Evolutionary conservation across 768 basidiomycete genomes (phyloP).

Genomic region (Leccinum longicurvipes): DNA sequence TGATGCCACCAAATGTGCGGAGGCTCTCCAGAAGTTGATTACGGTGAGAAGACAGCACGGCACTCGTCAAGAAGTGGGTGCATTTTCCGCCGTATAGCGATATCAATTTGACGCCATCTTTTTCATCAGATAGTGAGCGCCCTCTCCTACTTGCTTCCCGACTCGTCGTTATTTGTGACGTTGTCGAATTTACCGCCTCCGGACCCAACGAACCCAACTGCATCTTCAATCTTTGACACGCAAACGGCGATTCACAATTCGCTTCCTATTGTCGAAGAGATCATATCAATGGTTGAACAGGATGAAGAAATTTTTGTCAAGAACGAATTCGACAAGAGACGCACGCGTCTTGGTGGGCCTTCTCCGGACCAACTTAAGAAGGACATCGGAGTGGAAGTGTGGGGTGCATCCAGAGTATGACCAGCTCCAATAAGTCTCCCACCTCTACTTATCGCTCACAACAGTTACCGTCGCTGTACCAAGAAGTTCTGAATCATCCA

Average conservation of each 20-base stretch:
- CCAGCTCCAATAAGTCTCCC: background rate
- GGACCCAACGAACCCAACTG: constrained; percentile 70
- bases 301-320: constrained; percentile 57
- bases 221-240: constrained; percentile 52
- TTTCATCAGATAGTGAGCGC: constrained; percentile 57
- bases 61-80: constrained; percentile 51
- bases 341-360: constrained; percentile 71
- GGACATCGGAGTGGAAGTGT: constrained; percentile 67
- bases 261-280: constrained; percentile 69
- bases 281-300: constrained; percentile 58
- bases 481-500: constrained; percentile 80
- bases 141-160: constrained; percentile 70
- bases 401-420: constrained; percentile 56
- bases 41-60: constrained; percentile 60
- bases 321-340: constrained; percentile 72
- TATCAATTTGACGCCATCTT: background rate
- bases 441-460: constrained; percentile 9
- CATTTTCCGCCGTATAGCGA: background rate
- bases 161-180: constrained; percentile 58
- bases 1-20: constrained; percentile 78
- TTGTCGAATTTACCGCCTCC: constrained; percentile 69
- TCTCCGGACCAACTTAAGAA: constrained; percentile 54
- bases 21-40: constrained; percentile 74
- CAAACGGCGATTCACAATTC: constrained; percentile 68
- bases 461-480: constrained; percentile 70